Evolutionary conservation across 352 stramenopile species (phyloP).

Genomic region (Globisporangium sylvaticum): DNA sequence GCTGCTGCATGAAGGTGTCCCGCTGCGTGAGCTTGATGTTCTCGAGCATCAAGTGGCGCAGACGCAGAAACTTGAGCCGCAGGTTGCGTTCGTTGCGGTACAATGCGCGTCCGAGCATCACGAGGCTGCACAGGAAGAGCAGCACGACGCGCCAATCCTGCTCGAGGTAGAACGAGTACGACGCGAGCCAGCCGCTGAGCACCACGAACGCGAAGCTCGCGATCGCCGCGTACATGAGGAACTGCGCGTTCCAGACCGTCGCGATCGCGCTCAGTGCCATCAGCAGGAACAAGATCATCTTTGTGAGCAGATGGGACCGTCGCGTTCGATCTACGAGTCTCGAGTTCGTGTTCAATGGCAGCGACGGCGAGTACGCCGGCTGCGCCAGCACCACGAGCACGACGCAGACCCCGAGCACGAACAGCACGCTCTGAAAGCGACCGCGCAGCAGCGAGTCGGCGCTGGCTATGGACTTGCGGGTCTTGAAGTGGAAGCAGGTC

Average conservation of each 20-base stretch:
- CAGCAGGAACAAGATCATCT: conserved; percentile 50
- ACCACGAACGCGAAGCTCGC: conserved; percentile 22
- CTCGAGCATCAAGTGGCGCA: conserved; percentile 60
- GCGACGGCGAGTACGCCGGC: conserved; percentile 17
- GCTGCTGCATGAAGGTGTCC: conserved; percentile 62
- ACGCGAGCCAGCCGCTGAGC: conserved; percentile 32
- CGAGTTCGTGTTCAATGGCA: conserved; percentile 15
- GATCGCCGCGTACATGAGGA: conserved; percentile 35
- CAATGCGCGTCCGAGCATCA: conserved; percentile 33
- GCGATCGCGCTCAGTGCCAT: conserved; percentile 43
- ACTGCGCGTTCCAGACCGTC: conserved; percentile 57
- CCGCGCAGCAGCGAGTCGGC: conserved; percentile 13
- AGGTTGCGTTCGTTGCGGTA: conserved; percentile 39
- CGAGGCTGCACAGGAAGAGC: conserved; percentile 35
- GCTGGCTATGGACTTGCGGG: conserved; percentile 10
- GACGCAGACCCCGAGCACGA: conserved; percentile 21
- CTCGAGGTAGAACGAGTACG: conserved; percentile 17
- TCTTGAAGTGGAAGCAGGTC: conserved; percentile 22
- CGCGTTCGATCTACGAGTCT: conserved; percentile 18
- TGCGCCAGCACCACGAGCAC: conserved; percentile 39
- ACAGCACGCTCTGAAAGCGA: conserved; percentile 35
- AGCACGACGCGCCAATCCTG: conserved; percentile 48
- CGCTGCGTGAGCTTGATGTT: conserved; percentile 58
- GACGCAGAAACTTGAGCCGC: conserved; percentile 45
- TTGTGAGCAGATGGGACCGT: conserved; percentile 36